Evolutionary conservation across 495 filamentous ascomycete genomes (phyloP), one percentile per base, ranked within the genome.

Genomic region (Aspergillus bertholletiae): DNA sequence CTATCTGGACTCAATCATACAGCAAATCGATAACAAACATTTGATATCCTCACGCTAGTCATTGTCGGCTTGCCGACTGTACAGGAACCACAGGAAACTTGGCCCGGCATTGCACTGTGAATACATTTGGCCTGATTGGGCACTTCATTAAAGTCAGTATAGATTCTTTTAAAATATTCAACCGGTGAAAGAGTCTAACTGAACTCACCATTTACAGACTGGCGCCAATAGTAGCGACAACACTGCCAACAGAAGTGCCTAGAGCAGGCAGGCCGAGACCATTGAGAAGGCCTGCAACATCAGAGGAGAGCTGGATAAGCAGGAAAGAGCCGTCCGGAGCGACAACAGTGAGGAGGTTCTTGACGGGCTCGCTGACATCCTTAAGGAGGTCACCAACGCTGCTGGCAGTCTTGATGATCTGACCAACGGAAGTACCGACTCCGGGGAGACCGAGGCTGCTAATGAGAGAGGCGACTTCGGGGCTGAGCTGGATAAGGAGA

Each of bases 271-370:
- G 4, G 18, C n/a, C 44, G 15, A 58, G 32, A n/a, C 52, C 63
- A 13, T 54, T 37, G 23, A 65, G 44, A 20, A 67, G 54, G 18
- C 39, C 59, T 11, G 66, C 60, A 28, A 66, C 44, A 34, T 56
- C 55, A 32, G 61, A 58, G 27, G 56, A 55, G 24, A 67, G 54
- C 23, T 52, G 23, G 47, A 67, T 34, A 7, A 67, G 64, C 11
- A 64, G 56, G 28, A 55, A 41, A 8, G 49, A 46, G 28, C 46
- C 46, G 32, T 64, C 64, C n/a, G 64, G 46, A 23, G 60, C 64
- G 9, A 64, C 32, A n/a, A 64, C 46, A 23, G 59, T 62, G 26
- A 67, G 51, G 23, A 62, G 50, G 54, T 61, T 61, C 51, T 62
- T 61, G 13, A 64, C 46, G 24, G 55, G 51, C 21, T 52, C 56